Conservation (phyloP, 2,329 filamentous ascomycete species). For the Cladosporium oxysporum region DNA sequence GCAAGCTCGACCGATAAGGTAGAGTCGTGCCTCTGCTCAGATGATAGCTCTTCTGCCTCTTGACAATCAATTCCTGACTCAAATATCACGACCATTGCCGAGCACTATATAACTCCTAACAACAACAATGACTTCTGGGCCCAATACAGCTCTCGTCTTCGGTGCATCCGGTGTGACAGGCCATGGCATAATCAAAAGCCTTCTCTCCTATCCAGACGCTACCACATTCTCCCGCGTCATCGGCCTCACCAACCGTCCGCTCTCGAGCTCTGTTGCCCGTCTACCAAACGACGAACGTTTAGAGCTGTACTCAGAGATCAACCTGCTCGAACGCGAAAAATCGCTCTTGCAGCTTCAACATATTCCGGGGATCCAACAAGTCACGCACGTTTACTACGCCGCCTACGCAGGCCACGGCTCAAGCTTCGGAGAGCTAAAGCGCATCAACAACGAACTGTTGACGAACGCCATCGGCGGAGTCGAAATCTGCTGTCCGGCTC, state of each 20-base stretch:
- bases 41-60: neutral
- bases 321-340: constrained; percentile 40
- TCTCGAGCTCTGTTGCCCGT: constrained; percentile 34
- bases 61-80: neutral
- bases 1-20: neutral
- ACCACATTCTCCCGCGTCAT: constrained; percentile 49
- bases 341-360: constrained; percentile 23
- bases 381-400: constrained; percentile 48
- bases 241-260: constrained; percentile 51
- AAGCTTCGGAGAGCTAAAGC: constrained; percentile 24
- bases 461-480: constrained; percentile 26
- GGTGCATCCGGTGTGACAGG: constrained; percentile 53
- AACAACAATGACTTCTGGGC: neutral
- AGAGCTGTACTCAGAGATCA: constrained; percentile 46
- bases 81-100: neutral
- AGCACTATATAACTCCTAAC: neutral
- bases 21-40: neutral
- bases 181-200: constrained; percentile 51
- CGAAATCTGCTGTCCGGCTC: constrained; percentile 36
- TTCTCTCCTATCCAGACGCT: constrained; percentile 48
- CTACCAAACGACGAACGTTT: constrained; percentile 44
- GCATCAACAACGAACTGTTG: constrained; percentile 23
- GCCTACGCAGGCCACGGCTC: constrained; percentile 25
- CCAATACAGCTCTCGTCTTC: constrained; percentile 33
- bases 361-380: constrained; percentile 40